Evolutionary conservation across 371 early-diverging fungal genomes (phyloP).

Genomic region (Actinomucor elegans): DNA sequence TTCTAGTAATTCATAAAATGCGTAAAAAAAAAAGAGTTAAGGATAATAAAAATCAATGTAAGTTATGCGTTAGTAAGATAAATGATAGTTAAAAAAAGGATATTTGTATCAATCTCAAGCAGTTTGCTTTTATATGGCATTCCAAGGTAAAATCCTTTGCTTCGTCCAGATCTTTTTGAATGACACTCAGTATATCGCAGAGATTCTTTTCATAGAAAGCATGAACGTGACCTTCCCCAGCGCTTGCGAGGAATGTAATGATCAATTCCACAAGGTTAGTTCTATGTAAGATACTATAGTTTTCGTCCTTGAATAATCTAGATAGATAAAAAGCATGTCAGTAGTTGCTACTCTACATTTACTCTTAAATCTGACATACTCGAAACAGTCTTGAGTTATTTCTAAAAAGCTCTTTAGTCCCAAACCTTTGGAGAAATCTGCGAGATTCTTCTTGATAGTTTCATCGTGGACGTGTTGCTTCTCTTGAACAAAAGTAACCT

Average conservation of each 20-base stretch:
- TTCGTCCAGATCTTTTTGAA: conserved; percentile 6
- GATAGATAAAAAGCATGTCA: neutral
- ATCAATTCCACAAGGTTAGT: conserved; percentile 47
- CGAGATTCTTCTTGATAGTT: conserved; percentile 34
- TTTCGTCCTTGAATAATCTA: conserved; percentile 46
- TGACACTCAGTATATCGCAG: conserved; percentile 42
- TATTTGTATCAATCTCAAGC: conserved; percentile 46
- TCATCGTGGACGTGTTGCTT: conserved; percentile 51
- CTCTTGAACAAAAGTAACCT: conserved; percentile 58
- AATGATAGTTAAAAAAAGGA: conserved; percentile 31
- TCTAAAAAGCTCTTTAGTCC: conserved; percentile 40
- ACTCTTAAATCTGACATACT: conserved; percentile 38
- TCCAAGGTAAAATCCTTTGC: neutral
- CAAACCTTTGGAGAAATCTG: conserved; percentile 39
- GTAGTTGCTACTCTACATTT: neutral
- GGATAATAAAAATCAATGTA: neutral
- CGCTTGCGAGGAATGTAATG: conserved; percentile 46
- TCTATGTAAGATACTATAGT: conserved; percentile 33
- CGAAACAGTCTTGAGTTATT: conserved; percentile 39
- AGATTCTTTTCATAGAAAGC: conserved; percentile 55
- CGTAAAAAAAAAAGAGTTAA: conserved; percentile 6
- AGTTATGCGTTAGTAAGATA: no score
- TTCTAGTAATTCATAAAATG: no score
- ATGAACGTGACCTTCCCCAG: conserved; percentile 35
- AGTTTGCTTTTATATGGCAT: conserved; percentile 32